Base-by-base conservation (phyloP, 768 basidiomycete genomes). In the Scleroderma bovista region DNA sequence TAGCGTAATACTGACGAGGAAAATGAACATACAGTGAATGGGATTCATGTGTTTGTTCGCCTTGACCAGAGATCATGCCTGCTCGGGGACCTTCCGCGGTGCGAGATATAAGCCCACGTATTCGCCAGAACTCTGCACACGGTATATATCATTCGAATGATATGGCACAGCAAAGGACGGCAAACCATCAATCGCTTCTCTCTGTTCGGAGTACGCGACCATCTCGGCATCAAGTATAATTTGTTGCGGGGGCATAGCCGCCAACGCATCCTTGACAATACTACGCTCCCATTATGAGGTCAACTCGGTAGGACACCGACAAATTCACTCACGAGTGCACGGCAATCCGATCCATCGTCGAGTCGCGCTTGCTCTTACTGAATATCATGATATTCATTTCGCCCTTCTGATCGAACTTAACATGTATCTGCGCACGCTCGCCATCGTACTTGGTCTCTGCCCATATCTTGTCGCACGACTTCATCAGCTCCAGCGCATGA, bases 401-500 rank as follows among this genome's bases (percentile, higher is more conserved):
- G 0, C 58, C 63, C 13, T 71, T 63, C 3, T 57, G 59, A 5
- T 59, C 52, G 2, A 84, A 60, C 59, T 84, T 73, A 20, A 93
- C 78, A 60, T 97, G 93, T 23, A 94, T 91, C 58, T 97, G 93
- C 48, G 92, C 85, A n/a, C 93, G 77, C 66, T 95, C 93, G 12
- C 93, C 93, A 51, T 95, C 93, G 63, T 94, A 94, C 65, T 97
- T 97, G 0, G 84, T 93, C 69, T 97, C 93, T 2, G 86, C 88
- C 80, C 87, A 94, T 9, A 93, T 72, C 39, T 48, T 46, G 22
- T 52, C 50, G 12, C 56, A 51, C 9, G 50, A 53, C 16, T 63
- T 56, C 13, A 69, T 51, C 23, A 62, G 66, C 11, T 74, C 69
- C 41, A 88, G 65, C 16, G 81, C 83, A 44, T 86, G 75, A 11